Conservation (phyloP, 306 rosid genomes). For the Benincasa hispida region DNA sequence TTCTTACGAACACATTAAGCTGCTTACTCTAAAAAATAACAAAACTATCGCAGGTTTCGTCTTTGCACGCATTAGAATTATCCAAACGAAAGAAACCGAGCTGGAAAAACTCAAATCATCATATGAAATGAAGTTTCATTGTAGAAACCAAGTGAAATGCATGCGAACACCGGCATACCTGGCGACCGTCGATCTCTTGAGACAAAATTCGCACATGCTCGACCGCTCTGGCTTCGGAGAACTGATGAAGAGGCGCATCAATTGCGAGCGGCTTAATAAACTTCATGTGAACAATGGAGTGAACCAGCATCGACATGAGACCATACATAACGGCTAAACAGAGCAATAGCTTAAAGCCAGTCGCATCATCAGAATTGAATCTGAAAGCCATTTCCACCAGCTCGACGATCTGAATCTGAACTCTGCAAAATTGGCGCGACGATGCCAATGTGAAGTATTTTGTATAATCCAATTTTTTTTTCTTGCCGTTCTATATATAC, state of each 20-base stretch:
- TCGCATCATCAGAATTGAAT: constrained; percentile 37
- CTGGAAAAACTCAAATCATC: not conserved
- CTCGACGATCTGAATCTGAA: not conserved
- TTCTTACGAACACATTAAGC: constrained; percentile 7
- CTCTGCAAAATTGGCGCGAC: not conserved
- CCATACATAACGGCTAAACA: constrained; percentile 41
- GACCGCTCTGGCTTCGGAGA: constrained; percentile 81
- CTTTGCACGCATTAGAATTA: not conserved
- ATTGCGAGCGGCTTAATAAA: constrained; percentile 50
- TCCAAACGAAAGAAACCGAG: not conserved
- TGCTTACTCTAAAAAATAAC: not conserved
- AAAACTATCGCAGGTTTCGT: not conserved
- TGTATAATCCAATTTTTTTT: not conserved
- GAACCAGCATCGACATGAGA: constrained; percentile 42
- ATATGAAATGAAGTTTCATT: not conserved
- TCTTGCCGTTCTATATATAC: not conserved
- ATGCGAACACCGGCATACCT: constrained; percentile 20
- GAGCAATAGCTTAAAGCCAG: constrained; percentile 55
- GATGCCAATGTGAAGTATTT: not conserved
- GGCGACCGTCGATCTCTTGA: constrained; percentile 87
- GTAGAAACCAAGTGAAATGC: not conserved
- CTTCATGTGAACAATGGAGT: constrained; percentile 65
- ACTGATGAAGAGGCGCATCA: constrained; percentile 72
- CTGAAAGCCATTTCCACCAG: constrained; percentile 33
- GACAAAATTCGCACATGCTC: constrained; percentile 64